Conservation (phyloP, 139 green algal species). For the Prasinococcaceae sp. region DNA sequence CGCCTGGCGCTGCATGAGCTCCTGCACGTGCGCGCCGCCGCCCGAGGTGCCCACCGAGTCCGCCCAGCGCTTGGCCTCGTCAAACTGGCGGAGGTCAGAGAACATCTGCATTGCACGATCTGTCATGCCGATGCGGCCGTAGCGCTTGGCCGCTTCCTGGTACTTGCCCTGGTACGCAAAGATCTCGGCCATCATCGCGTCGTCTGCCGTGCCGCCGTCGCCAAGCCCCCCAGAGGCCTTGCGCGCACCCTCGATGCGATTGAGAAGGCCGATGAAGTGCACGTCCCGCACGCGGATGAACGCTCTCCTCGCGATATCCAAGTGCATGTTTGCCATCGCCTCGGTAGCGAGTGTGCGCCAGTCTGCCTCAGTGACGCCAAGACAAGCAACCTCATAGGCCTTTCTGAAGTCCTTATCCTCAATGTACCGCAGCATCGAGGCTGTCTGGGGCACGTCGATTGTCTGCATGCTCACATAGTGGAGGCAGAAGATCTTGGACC, state of each 20-base stretch:
- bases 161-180: slow-evolving; percentile 49
- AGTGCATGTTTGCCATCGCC: slow-evolving; percentile 38
- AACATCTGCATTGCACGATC: slow-evolving; percentile 67
- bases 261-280: slow-evolving; percentile 49
- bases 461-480: slow-evolving; percentile 58
- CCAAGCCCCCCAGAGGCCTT: slow-evolving; percentile 14
- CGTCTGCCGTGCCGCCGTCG: slow-evolving; percentile 15
- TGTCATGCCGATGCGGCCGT: slow-evolving; percentile 23
- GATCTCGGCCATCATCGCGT: slow-evolving; percentile 45
- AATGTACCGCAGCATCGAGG: slow-evolving; percentile 47
- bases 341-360: slow-evolving; percentile 51
- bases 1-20: slow-evolving; percentile 56
- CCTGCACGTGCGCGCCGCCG: slow-evolving; percentile 33
- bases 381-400: slow-evolving; percentile 52
- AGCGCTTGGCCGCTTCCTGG: slow-evolving; percentile 51
- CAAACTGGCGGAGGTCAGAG: slow-evolving; percentile 60
- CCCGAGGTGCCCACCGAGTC: slow-evolving; percentile 19
- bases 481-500: slow-evolving; percentile 65
- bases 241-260: slow-evolving; percentile 31
- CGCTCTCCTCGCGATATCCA: slow-evolving; percentile 51
- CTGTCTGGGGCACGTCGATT: slow-evolving; percentile 58
- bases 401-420: slow-evolving; percentile 32
- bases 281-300: slow-evolving; percentile 61
- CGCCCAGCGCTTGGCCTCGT: slow-evolving; percentile 58
- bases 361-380: slow-evolving; percentile 63